Evolutionary conservation across 148 eudicot genomes (phyloP), one percentile per base, ranked within the genome.

Genomic region (Diospyros kaki): DNA sequence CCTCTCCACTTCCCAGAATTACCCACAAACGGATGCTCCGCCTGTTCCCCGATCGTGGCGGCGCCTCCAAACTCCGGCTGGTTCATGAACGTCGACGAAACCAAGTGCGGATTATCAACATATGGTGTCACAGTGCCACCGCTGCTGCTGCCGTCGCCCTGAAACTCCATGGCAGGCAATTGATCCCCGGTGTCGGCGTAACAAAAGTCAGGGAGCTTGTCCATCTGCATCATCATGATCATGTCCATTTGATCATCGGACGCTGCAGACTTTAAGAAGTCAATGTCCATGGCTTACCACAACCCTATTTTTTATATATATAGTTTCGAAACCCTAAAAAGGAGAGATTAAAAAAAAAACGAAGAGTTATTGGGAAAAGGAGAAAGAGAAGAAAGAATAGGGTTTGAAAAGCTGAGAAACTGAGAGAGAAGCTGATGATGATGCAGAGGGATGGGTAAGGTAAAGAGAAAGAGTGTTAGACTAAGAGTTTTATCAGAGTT

Each of bases 391-490:
- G 28, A 50, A 64, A 43, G 73, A 76, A 54, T 64, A 76, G 59
- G 56, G 67, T 66, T 69, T 39, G 28, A 62, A 76, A 81, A 75
- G 76, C 66, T 75, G 77, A 53, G 65, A 71, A 64, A 76, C 79
- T 68, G 83, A 66, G 71, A 52, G 52, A 53, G 62, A 72, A 28
- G 60, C 73, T 72, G 71, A 46, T 56, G 79, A 28, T 28, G 28
- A 28, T 80, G 77, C 66, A 81, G 85, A 86, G 90, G 87, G 80
- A 88, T 87, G 89, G 89, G 91, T 72, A 75, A 81, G 80, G 77
- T 52, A 65, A 78, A 67, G 80, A 76, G 77, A 81, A 70, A 88
- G 86, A 69, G 77, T 48, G 77, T 58, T 61, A 68, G 78, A 85
- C 80, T 84, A 77, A 54, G 79, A 83, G 86, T 86, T 80, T 78